Conservation (phyloP, 352 stramenopile species). For the Sclerospora graminicola region DNA sequence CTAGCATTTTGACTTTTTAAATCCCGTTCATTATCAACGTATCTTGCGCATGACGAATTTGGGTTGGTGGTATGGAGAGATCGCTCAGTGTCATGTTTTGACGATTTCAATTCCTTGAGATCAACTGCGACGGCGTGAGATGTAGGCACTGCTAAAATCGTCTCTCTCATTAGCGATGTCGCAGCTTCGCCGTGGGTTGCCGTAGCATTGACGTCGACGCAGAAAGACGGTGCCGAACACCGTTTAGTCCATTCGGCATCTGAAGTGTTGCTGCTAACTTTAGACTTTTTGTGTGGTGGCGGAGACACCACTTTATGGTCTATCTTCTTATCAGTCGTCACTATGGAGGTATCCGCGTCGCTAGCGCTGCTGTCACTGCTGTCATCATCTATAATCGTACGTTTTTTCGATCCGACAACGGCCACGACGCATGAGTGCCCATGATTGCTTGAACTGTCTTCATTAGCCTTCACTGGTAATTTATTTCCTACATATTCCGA, state of each 20-base stretch:
- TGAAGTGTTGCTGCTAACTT: constrained; percentile 2
- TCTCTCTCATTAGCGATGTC: constrained; percentile 1
- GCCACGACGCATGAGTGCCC: constrained; percentile 9
- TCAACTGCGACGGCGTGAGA: background rate
- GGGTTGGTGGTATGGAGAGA: background rate
- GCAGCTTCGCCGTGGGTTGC: background rate
- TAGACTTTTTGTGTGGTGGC: constrained; percentile 11
- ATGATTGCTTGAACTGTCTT: constrained; percentile 17
- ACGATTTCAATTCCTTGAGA: background rate
- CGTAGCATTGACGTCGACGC: constrained; percentile 1
- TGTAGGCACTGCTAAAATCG: background rate
- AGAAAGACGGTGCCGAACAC: background rate
- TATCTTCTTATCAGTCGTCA: background rate
- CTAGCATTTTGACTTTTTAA: background rate
- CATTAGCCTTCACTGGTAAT: constrained; percentile 8
- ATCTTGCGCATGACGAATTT: background rate
- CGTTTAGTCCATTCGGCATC: constrained; percentile 1
- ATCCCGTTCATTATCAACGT: background rate
- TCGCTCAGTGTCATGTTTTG: background rate
- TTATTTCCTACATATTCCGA: constrained; percentile 3
- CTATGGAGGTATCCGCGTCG: constrained; percentile 15
- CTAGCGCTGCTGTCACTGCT: constrained; percentile 36
- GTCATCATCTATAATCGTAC: constrained; percentile 56
- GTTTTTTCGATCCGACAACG: constrained; percentile 34
- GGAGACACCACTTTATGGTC: background rate